These are phyloP conservation scores for Colletotrichum chrysophilum DNA, from an alignment of 2,329 filamentous ascomycete genomes.

Conservation along the genomic window DNA sequence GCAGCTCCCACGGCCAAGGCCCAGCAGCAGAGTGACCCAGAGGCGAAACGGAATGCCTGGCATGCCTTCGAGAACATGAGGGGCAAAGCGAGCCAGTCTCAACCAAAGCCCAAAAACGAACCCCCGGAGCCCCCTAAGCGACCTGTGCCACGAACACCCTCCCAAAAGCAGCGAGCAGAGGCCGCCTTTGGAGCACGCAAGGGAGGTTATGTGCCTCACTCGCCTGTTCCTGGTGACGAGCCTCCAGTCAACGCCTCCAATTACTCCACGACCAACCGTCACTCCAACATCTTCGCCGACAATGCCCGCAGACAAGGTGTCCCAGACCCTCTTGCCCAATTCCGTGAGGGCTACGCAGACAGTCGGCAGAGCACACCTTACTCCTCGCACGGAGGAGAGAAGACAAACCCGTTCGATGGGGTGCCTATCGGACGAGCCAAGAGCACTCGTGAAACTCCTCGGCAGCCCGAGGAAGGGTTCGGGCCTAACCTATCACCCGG, in stretches of 20 bases:
- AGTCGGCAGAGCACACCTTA: constrained; percentile 64
- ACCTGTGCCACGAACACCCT: constrained; percentile 54
- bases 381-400: constrained; percentile 60
- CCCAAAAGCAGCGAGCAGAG: constrained; percentile 57
- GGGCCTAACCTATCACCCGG: constrained; percentile 23
- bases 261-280: constrained; percentile 46
- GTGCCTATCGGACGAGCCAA: constrained; percentile 47
- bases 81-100: constrained; percentile 36
- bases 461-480: constrained; percentile 27
- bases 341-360: constrained; percentile 50
- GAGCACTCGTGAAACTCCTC: constrained; percentile 46
- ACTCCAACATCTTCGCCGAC: constrained; percentile 28
- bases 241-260: constrained; percentile 55
- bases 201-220: constrained; percentile 54
- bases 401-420: constrained; percentile 61
- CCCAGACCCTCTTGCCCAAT: constrained; percentile 54
- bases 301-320: constrained; percentile 25
- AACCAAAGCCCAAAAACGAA: constrained; percentile 29
- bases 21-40: constrained; percentile 31
- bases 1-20: constrained; percentile 49
- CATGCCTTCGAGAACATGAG: constrained; percentile 48
- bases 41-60: constrained; percentile 46
- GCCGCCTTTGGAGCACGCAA: constrained; percentile 59
- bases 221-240: constrained; percentile 55
- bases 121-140: constrained; percentile 34